A percentile compares a stretch with the other conserved stretches of the same genome.
These are phyloP conservation scores for Amaranthus cruentus DNA, from an alignment of 148 eudicot genomes.

Conservation along the genomic window DNA sequence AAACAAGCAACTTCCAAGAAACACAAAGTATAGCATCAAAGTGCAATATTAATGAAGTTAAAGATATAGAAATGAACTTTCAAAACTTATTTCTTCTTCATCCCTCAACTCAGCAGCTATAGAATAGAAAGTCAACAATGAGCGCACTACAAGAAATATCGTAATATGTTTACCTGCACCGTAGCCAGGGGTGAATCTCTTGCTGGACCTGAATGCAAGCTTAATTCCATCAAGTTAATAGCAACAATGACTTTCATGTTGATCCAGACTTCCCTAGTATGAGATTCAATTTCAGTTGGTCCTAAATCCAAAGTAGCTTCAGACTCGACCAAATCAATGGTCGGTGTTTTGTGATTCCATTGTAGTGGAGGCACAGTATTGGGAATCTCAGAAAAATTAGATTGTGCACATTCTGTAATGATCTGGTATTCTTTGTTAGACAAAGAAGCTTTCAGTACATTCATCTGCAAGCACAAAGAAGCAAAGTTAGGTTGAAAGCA, in stretches of 20 bases:
- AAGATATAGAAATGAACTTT: background rate
- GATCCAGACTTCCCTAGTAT: conserved; percentile 43
- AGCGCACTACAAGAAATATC: background rate
- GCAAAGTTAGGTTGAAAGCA: background rate
- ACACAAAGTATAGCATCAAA: no score
- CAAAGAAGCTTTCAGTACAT: conserved; percentile 74
- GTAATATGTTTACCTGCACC: conserved; percentile 52
- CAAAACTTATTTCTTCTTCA: background rate
- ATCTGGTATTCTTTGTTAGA: conserved; percentile 88
- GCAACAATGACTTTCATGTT: conserved; percentile 62
- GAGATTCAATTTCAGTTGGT: conserved; percentile 37
- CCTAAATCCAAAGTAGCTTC: conserved; percentile 31
- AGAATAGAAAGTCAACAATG: background rate
- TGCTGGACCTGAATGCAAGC: conserved; percentile 65
- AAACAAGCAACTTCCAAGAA: no score
- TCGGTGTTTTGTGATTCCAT: conserved; percentile 29
- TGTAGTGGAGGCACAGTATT: conserved; percentile 52
- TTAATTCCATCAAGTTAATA: conserved; percentile 69
- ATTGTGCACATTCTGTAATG: conserved; percentile 81
- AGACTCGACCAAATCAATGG: conserved; percentile 35
- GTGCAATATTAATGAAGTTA: no score
- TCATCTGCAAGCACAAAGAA: conserved; percentile 49
- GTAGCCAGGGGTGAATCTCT: conserved; percentile 81
- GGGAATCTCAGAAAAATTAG: conserved; percentile 81
- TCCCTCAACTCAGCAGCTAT: background rate